Evolutionary conservation across 805 yeast species (phyloP), one percentile per base, ranked within the genome.

Genomic region (Barnettozyma siamensis): DNA sequence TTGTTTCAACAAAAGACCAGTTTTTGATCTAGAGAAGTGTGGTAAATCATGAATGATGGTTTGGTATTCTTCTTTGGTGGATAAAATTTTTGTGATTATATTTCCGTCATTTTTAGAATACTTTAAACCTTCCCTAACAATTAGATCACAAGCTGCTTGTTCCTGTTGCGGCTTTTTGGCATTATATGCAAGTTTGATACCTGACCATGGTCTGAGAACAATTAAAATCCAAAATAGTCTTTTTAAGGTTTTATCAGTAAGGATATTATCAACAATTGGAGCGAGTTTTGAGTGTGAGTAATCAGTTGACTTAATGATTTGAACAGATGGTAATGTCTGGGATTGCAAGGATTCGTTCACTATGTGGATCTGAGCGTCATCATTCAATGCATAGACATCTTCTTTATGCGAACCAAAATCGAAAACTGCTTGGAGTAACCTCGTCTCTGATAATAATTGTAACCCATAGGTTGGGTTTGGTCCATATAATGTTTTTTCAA

Each of bases 401-500:
- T 45, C 38, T 20, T 53, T 54, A 16, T 50, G 30, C 1, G 45
- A 38, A 7, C 60, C 56, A 37, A 58, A 66, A 28, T 65, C 65
- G 59, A 88, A 85, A 3, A 88, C 73, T 10, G 75, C 70, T 15
- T 74, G 72, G 27, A 72, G 75, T 30, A 88, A 65, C 1, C 69
- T 68, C 12, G 79, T 76, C 30, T 70, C 65, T 36, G 72, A 72
- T 30, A 89, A 67, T 44, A 84, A 59, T 18, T 68, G 60, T 42
- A 88, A 61, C 0, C 93, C 96, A 45, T 75, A 70, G 0, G 69
- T 60, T 0, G 89, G 85, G 51, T 80, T 70, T 7, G 64, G 55
- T 7, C 88, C 76, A n/a, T 62, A 61, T n/a, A 91, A 64, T 31
- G 83, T 83, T 60, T 93, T 93, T 34, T 73, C 80, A 37, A 89